These are phyloP conservation scores for Salicornia ramosissima DNA, from an alignment of 148 eudicot species.

Conservation along the genomic window DNA sequence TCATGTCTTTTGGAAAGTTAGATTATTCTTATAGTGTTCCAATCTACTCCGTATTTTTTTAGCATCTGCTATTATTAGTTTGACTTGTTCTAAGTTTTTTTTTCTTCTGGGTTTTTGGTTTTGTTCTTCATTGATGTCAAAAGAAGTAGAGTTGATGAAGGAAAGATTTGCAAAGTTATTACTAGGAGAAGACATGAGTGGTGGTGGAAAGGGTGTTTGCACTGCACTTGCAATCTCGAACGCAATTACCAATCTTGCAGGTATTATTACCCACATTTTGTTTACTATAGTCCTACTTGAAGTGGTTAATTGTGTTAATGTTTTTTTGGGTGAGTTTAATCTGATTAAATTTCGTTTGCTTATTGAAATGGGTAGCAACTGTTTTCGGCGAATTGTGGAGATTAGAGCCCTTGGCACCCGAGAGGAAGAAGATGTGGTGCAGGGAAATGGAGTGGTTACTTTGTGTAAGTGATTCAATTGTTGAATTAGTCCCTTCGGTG, in stretches of 20 bases:
- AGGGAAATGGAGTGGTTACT: constrained; percentile 95
- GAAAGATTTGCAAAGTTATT: constrained; percentile 94
- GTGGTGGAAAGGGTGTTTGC: constrained; percentile 98
- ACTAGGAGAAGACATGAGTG: constrained; percentile 98
- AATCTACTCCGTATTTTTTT: background rate
- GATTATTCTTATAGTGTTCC: background rate
- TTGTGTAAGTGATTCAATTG: constrained; percentile 89
- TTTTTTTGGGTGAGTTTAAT: background rate
- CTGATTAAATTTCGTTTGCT: background rate
- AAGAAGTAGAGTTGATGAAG: constrained; percentile 91
- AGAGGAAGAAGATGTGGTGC: constrained; percentile 83
- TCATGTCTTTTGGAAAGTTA: background rate
- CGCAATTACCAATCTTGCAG: constrained; percentile 94
- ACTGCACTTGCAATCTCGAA: constrained; percentile 95
- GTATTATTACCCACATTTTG: constrained; percentile 23
- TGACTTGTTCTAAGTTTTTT: background rate
- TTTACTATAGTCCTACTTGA: background rate
- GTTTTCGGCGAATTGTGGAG: constrained; percentile 93
- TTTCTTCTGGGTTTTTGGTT: background rate
- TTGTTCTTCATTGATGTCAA: constrained; percentile 6
- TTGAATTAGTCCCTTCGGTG: constrained; percentile 79
- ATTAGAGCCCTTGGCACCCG: constrained; percentile 77
- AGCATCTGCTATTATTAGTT: background rate
- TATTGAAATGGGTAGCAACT: constrained; percentile 47
- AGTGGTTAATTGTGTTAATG: too few relatives aligned